A percentile compares a stretch with the other conserved stretches of the same genome.
Evolutionary conservation across 805 yeast species (phyloP).

Genomic region (Saccharomyces jurei): DNA sequence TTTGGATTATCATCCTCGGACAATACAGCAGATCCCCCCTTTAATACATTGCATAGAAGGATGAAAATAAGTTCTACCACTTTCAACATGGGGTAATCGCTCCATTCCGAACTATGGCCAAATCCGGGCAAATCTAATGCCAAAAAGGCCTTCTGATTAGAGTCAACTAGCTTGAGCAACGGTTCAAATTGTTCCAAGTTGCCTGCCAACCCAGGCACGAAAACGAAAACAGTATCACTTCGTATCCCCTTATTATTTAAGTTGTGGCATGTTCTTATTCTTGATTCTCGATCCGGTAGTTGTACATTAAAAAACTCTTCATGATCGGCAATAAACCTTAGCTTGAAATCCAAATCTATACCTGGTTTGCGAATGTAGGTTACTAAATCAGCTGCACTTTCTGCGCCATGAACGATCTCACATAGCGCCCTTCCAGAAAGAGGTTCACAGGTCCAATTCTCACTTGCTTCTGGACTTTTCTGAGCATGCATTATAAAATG

Average conservation of each 20-base stretch:
- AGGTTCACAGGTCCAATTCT: slow-evolving; percentile 8
- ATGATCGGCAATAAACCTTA: slow-evolving; percentile 15
- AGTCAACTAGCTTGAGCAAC: slow-evolving; percentile 47
- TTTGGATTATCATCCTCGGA: slow-evolving; percentile 6
- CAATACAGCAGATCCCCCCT: neutral
- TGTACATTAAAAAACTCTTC: slow-evolving; percentile 6
- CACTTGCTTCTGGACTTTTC: neutral
- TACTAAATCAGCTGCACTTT: slow-evolving; percentile 8
- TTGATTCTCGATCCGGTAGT: neutral
- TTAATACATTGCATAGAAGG: neutral
- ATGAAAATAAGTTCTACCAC: slow-evolving; percentile 5
- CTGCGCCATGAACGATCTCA: slow-evolving; percentile 14
- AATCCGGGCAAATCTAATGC: slow-evolving; percentile 85
- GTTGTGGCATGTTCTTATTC: slow-evolving; percentile 23
- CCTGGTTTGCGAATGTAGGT: slow-evolving; percentile 6
- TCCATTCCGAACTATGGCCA: slow-evolving; percentile 41
- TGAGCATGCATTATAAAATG: neutral
- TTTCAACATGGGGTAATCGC: slow-evolving; percentile 15
- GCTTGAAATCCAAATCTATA: slow-evolving; percentile 17
- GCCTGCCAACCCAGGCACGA: slow-evolving; percentile 89
- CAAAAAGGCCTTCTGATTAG: slow-evolving; percentile 54
- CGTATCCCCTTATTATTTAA: slow-evolving; percentile 1
- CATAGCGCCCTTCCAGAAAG: slow-evolving; percentile 13
- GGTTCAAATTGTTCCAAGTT: slow-evolving; percentile 79
- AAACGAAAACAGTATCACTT: slow-evolving; percentile 40